Conservation (phyloP, 2,329 filamentous ascomycete genomes). For the Trichoderma sp. region DNA sequence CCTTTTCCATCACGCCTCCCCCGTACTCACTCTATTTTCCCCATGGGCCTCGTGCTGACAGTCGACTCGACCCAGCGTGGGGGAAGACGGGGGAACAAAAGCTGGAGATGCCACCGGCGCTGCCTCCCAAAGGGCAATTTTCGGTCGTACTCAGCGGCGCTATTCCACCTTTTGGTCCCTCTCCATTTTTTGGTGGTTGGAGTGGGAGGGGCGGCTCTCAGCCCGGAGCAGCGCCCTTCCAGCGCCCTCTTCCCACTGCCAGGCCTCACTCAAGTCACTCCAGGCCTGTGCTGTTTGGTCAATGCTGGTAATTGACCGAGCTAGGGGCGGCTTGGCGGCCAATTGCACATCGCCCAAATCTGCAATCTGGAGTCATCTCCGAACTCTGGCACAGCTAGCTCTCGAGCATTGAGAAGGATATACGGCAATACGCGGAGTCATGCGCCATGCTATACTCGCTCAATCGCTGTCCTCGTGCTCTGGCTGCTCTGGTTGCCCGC, state of each 20-base stretch:
- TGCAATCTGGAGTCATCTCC: slow-evolving; percentile 19
- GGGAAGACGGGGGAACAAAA: slow-evolving; percentile 12
- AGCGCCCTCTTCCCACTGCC: background rate
- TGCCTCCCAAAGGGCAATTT: slow-evolving; percentile 31
- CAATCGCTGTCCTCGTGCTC: background rate
- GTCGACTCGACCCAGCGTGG: background rate
- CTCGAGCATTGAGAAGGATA: background rate
- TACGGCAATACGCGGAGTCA: slow-evolving; percentile 11
- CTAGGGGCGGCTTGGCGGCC: slow-evolving; percentile 20
- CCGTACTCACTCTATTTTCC: slow-evolving; percentile 14
- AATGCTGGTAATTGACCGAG: slow-evolving; percentile 24
- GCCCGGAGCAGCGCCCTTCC: background rate
- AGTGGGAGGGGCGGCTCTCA: background rate
- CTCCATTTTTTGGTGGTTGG: background rate
- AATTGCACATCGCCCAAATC: slow-evolving; percentile 15
- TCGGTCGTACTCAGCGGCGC: slow-evolving; percentile 35
- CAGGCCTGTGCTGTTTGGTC: background rate
- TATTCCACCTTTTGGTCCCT: slow-evolving; percentile 23
- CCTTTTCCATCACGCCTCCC: background rate
- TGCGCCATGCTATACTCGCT: background rate
- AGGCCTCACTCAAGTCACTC: background rate
- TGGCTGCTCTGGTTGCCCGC: background rate
- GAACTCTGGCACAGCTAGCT: background rate
- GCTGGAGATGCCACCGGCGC: slow-evolving; percentile 19
- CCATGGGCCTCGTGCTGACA: slow-evolving; percentile 14